A percentile compares a stretch with the other conserved stretches of the same genome.
phyloP scores from a whole-genome alignment of 495 filamentous ascomycete genomes.

The Letharia lupina region DNA sequence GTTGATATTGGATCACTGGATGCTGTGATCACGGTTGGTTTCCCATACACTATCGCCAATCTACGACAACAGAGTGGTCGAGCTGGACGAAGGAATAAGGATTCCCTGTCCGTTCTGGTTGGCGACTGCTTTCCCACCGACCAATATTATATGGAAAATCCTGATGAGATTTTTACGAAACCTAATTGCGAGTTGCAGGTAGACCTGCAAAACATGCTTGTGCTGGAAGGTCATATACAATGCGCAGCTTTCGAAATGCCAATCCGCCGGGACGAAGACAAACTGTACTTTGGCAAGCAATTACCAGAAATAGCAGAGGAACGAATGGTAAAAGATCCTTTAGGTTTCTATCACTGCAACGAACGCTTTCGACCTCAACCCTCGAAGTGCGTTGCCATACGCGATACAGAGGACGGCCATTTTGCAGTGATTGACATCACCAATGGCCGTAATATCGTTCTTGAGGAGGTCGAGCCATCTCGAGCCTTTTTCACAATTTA shows the following conservation, averaged over 20 bases:
- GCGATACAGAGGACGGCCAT: constrained; percentile 85
- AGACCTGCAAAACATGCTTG: constrained; percentile 82
- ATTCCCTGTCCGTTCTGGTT: constrained; percentile 83
- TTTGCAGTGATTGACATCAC: constrained; percentile 91
- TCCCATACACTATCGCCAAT: constrained; percentile 92
- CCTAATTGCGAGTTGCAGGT: constrained; percentile 84
- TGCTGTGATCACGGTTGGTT: constrained; percentile 87
- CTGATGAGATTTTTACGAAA: constrained; percentile 89
- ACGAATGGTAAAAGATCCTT: constrained; percentile 60
- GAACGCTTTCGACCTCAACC: constrained; percentile 81
- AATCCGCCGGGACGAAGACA: constrained; percentile 66
- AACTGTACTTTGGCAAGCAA: constrained; percentile 68
- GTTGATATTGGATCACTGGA: constrained; percentile 95
- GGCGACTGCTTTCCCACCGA: constrained; percentile 91
- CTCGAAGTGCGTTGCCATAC: constrained; percentile 74
- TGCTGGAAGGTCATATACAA: constrained; percentile 88
- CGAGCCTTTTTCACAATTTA: constrained; percentile 94
- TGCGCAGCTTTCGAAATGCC: constrained; percentile 96
- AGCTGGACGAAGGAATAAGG: constrained; percentile 86
- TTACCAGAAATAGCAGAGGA: constrained; percentile 65
- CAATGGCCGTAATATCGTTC: constrained; percentile 67
- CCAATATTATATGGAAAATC: constrained; percentile 95
- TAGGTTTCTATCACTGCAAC: constrained; percentile 84
- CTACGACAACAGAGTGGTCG: constrained; percentile 90
- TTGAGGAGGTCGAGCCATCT: constrained; percentile 94